Conservation (phyloP, 140 eudicot species). For the Eryngium alpinum region DNA sequence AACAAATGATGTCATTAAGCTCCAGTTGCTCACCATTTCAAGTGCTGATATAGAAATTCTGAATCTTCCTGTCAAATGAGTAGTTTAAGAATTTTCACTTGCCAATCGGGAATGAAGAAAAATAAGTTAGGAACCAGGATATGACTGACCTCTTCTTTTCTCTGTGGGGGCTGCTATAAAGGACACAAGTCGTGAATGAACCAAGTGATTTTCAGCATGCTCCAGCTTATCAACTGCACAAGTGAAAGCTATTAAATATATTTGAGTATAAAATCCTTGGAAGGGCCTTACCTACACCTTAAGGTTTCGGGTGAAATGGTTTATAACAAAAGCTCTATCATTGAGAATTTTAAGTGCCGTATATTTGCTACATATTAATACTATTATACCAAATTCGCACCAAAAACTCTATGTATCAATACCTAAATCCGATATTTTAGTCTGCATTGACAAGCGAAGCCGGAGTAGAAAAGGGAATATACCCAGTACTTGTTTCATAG, state of each 20-base stretch:
- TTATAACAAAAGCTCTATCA: too few species aligned
- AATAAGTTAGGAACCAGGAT: neutral
- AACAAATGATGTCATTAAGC: neutral
- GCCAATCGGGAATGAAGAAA: neutral
- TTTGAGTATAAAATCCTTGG: too few species aligned
- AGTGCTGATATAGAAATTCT: neutral
- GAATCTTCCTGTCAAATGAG: neutral
- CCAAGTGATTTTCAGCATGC: constrained; percentile 10
- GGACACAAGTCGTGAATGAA: constrained; percentile 12
- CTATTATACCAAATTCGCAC: too few species aligned
- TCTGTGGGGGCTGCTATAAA: constrained; percentile 12
- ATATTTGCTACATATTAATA: too few species aligned
- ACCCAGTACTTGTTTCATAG: constrained; percentile 99
- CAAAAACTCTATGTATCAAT: constrained; percentile 8
- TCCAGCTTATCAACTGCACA: constrained; percentile 7
- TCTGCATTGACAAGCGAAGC: constrained; percentile 93
- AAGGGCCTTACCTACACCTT: too few species aligned
- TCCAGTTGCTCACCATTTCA: neutral
- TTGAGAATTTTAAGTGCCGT: too few species aligned
- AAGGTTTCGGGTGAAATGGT: too few species aligned
- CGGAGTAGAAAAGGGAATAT: constrained; percentile 91
- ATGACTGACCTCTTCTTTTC: constrained; percentile 15
- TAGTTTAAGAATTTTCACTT: neutral
- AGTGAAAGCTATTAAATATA: too few species aligned
- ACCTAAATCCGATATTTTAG: constrained; percentile 98